phyloP scores from a whole-genome alignment of 257 asterid genomes.

The Echium plantagineum region DNA sequence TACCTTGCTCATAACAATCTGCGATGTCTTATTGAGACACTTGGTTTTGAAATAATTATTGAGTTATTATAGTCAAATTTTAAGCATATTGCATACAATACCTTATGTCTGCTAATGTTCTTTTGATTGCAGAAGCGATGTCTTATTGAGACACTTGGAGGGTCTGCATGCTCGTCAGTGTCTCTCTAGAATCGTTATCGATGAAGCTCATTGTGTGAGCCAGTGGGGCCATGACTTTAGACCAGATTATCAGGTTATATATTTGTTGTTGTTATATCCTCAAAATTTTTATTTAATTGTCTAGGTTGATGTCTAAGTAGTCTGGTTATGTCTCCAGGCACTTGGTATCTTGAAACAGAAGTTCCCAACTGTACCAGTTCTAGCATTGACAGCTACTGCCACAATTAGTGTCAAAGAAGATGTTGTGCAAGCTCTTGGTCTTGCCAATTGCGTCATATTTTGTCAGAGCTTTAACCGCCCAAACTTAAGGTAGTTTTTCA shows the following conservation, averaged over 20 bases:
- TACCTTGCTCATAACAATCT: no score
- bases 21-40: no score
- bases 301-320: conserved; percentile 18
- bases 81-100: no score
- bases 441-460: conserved; percentile 79
- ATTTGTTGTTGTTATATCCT: conserved; percentile 4
- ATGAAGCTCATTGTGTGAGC: conserved; percentile 99
- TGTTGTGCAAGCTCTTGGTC: conserved; percentile 98
- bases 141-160: conserved; percentile 77
- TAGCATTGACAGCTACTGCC: conserved; percentile 98
- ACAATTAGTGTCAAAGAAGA: conserved; percentile 94
- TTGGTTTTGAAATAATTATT: no score
- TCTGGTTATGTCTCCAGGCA: conserved; percentile 41
- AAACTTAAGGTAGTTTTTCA: conserved; percentile 55
- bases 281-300: conserved; percentile 4
- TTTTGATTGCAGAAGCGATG: conserved; percentile 66
- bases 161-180: conserved; percentile 60
- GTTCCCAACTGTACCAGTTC: conserved; percentile 79
- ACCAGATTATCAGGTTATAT: conserved; percentile 91
- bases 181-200: conserved; percentile 89
- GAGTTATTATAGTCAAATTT: no score
- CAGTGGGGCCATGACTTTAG: conserved; percentile 99
- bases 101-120: no score
- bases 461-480: conserved; percentile 97
- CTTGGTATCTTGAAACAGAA: conserved; percentile 89